These are phyloP conservation scores for Monilinia vaccinii-corymbosi DNA, from an alignment of 2,329 filamentous ascomycete species.

Conservation along the genomic window DNA sequence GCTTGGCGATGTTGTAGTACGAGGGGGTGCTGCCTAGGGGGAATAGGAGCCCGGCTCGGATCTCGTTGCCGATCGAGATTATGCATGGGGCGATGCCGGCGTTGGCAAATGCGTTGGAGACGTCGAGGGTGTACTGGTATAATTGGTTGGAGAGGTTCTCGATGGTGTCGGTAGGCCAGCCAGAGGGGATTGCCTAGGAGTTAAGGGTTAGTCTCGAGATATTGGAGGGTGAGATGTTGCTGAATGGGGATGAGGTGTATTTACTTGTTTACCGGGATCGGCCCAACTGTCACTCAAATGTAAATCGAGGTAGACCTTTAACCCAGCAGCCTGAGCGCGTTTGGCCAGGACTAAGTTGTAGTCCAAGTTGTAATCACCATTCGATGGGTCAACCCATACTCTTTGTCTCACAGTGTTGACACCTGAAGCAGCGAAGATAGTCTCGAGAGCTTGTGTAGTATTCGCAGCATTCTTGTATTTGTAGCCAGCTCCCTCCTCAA, in stretches of 20 bases:
- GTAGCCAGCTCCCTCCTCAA: slow-evolving; percentile 54
- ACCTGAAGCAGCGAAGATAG: slow-evolving; percentile 50
- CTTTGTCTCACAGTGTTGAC: slow-evolving; percentile 64
- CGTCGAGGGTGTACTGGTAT: slow-evolving; percentile 59
- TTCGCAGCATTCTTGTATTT: slow-evolving; percentile 51
- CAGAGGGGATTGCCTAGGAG: slow-evolving; percentile 42
- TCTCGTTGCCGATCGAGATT: slow-evolving; percentile 67
- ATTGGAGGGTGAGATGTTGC: neutral
- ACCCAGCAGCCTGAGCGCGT: slow-evolving; percentile 52
- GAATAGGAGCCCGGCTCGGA: slow-evolving; percentile 57
- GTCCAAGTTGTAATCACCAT: slow-evolving; percentile 57
- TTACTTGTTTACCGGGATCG: slow-evolving; percentile 52
- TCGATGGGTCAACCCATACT: slow-evolving; percentile 59
- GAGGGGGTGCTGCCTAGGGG: slow-evolving; percentile 49
- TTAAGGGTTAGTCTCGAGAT: neutral
- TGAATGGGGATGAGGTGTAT: neutral
- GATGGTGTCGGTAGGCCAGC: slow-evolving; percentile 51
- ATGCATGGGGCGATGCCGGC: slow-evolving; percentile 49
- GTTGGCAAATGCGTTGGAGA: slow-evolving; percentile 50
- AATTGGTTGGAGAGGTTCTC: slow-evolving; percentile 50
- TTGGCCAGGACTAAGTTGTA: slow-evolving; percentile 63
- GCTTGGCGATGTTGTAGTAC: slow-evolving; percentile 49
- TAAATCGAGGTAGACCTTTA: slow-evolving; percentile 50
- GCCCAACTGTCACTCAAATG: slow-evolving; percentile 66
- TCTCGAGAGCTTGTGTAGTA: slow-evolving; percentile 46